Conservation (phyloP, 495 filamentous ascomycete species). For the Penicillium malachiteum region DNA sequence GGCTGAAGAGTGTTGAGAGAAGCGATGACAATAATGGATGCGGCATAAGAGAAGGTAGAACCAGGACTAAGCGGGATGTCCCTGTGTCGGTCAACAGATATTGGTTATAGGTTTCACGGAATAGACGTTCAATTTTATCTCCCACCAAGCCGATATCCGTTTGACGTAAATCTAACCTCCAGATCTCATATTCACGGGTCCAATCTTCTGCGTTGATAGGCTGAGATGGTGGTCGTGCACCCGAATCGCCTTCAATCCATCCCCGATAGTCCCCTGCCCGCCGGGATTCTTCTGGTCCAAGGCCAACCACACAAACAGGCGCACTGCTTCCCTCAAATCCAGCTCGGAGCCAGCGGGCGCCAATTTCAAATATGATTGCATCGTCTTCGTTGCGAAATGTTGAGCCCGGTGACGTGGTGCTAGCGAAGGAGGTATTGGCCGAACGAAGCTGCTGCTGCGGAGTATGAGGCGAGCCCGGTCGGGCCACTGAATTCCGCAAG, state of each 20-base stretch:
- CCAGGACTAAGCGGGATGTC: conserved; percentile 69
- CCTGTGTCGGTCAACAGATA: conserved; percentile 75
- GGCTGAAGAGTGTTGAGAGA: conserved; percentile 72
- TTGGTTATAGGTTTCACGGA: conserved; percentile 84
- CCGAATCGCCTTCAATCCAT: conserved; percentile 49
- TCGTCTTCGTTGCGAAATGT: conserved; percentile 83
- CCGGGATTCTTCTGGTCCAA: conserved; percentile 70
- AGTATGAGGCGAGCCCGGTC: conserved; percentile 36
- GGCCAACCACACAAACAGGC: conserved; percentile 70
- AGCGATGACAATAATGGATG: conserved; percentile 72
- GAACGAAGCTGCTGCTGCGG: conserved; percentile 39
- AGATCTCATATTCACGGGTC: conserved; percentile 76
- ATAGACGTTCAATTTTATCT: conserved; percentile 81
- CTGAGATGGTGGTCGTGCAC: conserved; percentile 16
- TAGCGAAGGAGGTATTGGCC: conserved; percentile 48
- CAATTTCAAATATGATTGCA: conserved; percentile 77
- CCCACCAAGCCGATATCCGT: conserved; percentile 76
- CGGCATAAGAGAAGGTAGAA: conserved; percentile 75
- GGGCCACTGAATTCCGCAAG: conserved; percentile 34
- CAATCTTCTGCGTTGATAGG: conserved; percentile 58
- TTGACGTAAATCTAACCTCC: conserved; percentile 69
- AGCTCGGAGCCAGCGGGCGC: conserved; percentile 72
- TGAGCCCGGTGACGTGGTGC: conserved; percentile 68
- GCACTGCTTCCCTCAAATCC: conserved; percentile 80
- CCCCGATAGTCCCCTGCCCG: conserved; percentile 78